phyloP scores from a whole-genome alignment of 2,329 filamentous ascomycete species.

The Xylariales sp. region DNA sequence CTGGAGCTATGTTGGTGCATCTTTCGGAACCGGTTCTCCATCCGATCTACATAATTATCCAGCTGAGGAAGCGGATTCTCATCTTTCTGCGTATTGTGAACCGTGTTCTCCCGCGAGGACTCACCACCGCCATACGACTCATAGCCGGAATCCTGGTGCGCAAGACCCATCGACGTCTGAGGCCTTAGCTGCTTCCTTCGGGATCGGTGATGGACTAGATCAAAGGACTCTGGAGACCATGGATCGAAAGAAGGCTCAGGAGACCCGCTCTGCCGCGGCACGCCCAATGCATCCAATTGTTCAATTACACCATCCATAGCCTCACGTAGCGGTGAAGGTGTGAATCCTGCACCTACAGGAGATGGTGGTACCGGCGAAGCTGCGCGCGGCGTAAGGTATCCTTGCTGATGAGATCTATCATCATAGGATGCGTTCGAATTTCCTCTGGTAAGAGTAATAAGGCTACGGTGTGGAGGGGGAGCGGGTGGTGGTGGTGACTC shows the following conservation, averaged over 20 bases:
- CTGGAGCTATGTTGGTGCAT: constrained; percentile 72
- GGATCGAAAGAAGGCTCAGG: constrained; percentile 72
- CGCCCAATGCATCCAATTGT: constrained; percentile 86
- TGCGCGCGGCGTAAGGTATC: constrained; percentile 66
- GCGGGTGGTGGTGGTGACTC: constrained; percentile 81
- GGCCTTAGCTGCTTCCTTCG: constrained; percentile 61
- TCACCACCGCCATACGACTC: constrained; percentile 66
- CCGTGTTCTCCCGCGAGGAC: constrained; percentile 62
- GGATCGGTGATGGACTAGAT: constrained; percentile 61
- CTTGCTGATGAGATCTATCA: constrained; percentile 50
- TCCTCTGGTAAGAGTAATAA: constrained; percentile 45
- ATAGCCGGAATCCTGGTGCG: constrained; percentile 69
- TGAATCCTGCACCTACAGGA: constrained; percentile 74
- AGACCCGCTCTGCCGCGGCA: constrained; percentile 66
- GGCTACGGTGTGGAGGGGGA: constrained; percentile 83
- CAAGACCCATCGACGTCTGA: constrained; percentile 79
- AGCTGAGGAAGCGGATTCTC: constrained; percentile 75
- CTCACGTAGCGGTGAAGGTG: constrained; percentile 89
- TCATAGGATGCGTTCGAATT: constrained; percentile 54
- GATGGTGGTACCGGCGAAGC: constrained; percentile 76
- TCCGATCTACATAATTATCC: constrained; percentile 88
- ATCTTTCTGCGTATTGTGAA: constrained; percentile 57
- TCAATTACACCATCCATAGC: constrained; percentile 99
- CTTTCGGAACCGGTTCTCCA: constrained; percentile 83
- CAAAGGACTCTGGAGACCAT: constrained; percentile 93